Percentiles rank a stretch among this genome's conserved stretches.
These are phyloP conservation scores for Calycina herbarum DNA, from an alignment of 2,329 filamentous ascomycete genomes.

Conservation along the genomic window DNA sequence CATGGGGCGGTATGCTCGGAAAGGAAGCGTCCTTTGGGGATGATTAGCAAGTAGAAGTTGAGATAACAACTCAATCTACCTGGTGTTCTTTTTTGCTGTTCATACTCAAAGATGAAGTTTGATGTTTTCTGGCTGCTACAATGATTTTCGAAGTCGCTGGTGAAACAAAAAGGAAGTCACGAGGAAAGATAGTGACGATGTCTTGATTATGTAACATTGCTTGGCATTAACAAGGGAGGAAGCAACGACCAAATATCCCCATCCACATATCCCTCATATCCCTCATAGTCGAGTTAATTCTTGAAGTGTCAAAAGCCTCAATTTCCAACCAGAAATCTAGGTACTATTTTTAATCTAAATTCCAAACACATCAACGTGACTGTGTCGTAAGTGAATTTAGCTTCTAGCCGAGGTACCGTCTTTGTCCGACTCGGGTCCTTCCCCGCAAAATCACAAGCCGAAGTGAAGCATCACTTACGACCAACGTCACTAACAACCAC, in stretches of 20 bases:
- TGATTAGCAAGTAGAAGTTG: background rate
- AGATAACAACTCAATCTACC: background rate
- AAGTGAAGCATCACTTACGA: background rate
- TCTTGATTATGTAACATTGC: background rate
- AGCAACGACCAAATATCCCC: background rate
- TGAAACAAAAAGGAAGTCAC: background rate
- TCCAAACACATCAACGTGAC: background rate
- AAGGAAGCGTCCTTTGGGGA: background rate
- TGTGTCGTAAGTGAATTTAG: background rate
- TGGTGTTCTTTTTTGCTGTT: background rate
- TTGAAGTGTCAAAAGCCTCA: background rate
- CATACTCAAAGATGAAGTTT: background rate
- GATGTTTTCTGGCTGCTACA: background rate
- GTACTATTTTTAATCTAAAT: background rate
- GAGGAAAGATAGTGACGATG: background rate
- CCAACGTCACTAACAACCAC: slow-evolving; percentile 3
- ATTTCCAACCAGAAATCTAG: background rate
- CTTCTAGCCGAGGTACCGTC: background rate
- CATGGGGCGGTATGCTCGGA: background rate
- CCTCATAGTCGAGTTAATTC: no score
- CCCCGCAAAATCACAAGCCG: slow-evolving; percentile 14
- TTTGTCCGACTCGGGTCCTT: background rate
- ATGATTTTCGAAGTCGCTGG: background rate
- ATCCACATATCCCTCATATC: no score
- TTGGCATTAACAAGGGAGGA: background rate